phyloP scores from a whole-genome alignment of 169 alveolate genomes.

The Plasmodium cynomolgi region DNA sequence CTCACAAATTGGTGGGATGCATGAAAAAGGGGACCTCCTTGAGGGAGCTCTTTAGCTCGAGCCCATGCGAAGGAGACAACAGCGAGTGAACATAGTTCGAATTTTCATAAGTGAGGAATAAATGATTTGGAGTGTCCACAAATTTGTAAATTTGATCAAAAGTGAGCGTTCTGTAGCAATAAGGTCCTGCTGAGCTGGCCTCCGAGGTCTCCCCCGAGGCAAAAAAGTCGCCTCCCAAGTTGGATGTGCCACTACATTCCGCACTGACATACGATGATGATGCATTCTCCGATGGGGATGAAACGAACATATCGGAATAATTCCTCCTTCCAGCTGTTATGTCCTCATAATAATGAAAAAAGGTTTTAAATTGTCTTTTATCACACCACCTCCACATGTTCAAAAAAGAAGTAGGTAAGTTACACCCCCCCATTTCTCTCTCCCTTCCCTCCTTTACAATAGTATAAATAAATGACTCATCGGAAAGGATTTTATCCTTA shows the following conservation, averaged over 20 bases:
- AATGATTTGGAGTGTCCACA: slow-evolving; percentile 46
- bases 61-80: slow-evolving; percentile 29
- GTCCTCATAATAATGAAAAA: slow-evolving; percentile 54
- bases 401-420: slow-evolving; percentile 44
- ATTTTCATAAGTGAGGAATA: slow-evolving; percentile 46
- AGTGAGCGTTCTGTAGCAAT: slow-evolving; percentile 4
- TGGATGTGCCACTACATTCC: neutral
- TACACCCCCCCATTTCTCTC: neutral
- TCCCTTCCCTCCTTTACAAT: slow-evolving; percentile 28
- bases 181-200: neutral
- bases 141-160: slow-evolving; percentile 56
- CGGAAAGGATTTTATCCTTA: slow-evolving; percentile 35
- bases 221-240: neutral
- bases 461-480: slow-evolving; percentile 69
- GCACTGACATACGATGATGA: neutral
- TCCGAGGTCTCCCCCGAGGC: neutral
- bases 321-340: neutral
- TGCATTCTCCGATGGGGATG: neutral
- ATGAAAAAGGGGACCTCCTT: slow-evolving; percentile 40
- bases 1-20: slow-evolving; percentile 67
- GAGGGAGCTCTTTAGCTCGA: slow-evolving; percentile 35
- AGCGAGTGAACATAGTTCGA: slow-evolving; percentile 46
- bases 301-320: neutral
- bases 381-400: slow-evolving; percentile 76
- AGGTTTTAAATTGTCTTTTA: slow-evolving; percentile 66